Conservation (phyloP, 2,329 filamentous ascomycete genomes). For the Ceratocystis harringtonii region DNA sequence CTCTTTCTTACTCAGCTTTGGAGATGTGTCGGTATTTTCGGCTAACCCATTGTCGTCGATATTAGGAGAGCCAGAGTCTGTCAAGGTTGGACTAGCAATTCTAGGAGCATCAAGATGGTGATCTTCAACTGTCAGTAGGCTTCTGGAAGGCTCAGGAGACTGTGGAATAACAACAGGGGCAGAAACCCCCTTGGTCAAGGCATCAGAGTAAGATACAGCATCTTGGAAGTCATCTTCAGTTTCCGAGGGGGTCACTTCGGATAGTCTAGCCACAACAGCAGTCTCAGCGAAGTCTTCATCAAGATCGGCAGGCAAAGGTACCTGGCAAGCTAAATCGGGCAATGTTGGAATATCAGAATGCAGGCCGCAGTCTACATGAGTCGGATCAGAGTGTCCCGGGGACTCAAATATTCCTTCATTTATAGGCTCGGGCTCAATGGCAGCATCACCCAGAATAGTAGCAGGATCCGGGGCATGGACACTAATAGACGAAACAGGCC, state of each 20-base stretch:
- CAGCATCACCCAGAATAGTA: no score
- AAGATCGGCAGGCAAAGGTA: slow-evolving; percentile 1
- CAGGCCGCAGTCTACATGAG: background rate
- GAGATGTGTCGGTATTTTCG: background rate
- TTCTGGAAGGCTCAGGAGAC: background rate
- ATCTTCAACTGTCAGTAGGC: no score
- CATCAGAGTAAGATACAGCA: background rate
- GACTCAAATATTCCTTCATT: background rate
- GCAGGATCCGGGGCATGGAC: background rate
- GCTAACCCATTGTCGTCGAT: background rate
- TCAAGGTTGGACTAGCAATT: background rate
- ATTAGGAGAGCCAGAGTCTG: background rate
- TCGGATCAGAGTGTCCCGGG: background rate
- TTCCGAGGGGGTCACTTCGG: background rate
- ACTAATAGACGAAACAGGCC: background rate
- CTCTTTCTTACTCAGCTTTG: slow-evolving; percentile 3
- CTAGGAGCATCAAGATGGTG: no score
- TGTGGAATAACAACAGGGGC: background rate
- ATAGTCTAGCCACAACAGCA: background rate
- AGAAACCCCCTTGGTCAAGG: background rate
- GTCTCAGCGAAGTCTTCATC: background rate
- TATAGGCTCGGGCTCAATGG: background rate
- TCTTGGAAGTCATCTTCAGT: background rate
- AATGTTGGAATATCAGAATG: background rate
- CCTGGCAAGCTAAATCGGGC: background rate